Evolutionary conservation across 1,284 basidiomycete genomes (phyloP).

Genomic region (Cystobasidium slooffiae): DNA sequence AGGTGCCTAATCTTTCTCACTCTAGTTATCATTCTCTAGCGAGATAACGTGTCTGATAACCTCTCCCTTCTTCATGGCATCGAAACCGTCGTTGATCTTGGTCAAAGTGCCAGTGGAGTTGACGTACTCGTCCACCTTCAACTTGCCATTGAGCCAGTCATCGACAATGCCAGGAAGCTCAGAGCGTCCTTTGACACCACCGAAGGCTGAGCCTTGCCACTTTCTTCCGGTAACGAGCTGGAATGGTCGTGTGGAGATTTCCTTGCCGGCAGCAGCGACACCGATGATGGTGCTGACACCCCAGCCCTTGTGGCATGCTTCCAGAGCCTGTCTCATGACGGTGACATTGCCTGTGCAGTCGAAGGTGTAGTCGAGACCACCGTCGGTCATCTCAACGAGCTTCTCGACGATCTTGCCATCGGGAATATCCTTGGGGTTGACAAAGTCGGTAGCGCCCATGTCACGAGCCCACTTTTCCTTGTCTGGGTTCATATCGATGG

Average conservation of each 20-base stretch:
- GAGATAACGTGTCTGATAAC: slow-evolving; percentile 56
- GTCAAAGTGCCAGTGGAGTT: slow-evolving; percentile 54
- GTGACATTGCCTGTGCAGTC: slow-evolving; percentile 94
- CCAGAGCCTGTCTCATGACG: slow-evolving; percentile 94
- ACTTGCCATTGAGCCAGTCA: slow-evolving; percentile 51
- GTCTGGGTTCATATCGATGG: slow-evolving; percentile 83
- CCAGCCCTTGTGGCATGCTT: slow-evolving; percentile 99
- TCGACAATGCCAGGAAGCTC: slow-evolving; percentile 52
- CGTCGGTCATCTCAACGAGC: slow-evolving; percentile 91
- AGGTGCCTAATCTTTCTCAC: too few species aligned
- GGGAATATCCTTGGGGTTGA: slow-evolving; percentile 79
- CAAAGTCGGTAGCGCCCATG: slow-evolving; percentile 96
- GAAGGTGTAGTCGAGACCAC: slow-evolving; percentile 96
- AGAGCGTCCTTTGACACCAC: slow-evolving; percentile 75
- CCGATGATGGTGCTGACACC: slow-evolving; percentile 92
- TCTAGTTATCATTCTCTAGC: slow-evolving; percentile 16
- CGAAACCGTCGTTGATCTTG: slow-evolving; percentile 59
- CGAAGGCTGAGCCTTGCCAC: slow-evolving; percentile 96
- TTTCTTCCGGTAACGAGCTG: slow-evolving; percentile 84
- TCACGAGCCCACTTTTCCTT: slow-evolving; percentile 89
- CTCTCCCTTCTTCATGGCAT: slow-evolving; percentile 57
- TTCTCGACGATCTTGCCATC: slow-evolving; percentile 83
- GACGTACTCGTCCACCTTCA: slow-evolving; percentile 57
- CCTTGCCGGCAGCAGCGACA: slow-evolving; percentile 74
- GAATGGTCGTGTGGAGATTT: slow-evolving; percentile 93